A percentile compares a stretch with the other conserved stretches of the same genome.
phyloP scores from a whole-genome alignment of 2,329 filamentous ascomycete species.

The Cladorrhinum sp. region DNA sequence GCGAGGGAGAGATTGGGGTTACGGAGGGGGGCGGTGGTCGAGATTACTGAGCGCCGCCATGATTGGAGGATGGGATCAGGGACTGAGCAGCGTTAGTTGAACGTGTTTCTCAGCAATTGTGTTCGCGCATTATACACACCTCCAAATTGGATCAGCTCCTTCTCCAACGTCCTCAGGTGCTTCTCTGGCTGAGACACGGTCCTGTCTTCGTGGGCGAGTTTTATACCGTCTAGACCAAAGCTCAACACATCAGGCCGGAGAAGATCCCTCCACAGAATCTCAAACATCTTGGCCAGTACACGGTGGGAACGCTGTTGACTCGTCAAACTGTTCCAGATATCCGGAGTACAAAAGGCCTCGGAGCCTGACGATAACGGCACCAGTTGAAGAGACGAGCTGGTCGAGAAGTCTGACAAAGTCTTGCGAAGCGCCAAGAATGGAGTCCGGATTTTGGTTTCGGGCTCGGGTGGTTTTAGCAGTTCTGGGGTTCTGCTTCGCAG shows the following conservation, averaged over 20 bases:
- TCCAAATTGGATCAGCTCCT: slow-evolving; percentile 5
- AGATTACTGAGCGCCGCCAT: slow-evolving; percentile 12
- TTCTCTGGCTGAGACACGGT: slow-evolving; percentile 10
- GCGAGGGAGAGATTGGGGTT: slow-evolving; percentile 2
- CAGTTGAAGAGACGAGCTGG: slow-evolving; percentile 1
- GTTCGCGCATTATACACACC: neutral
- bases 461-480: neutral
- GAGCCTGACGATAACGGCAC: neutral
- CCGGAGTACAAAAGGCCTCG: neutral
- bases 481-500: neutral
- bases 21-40: neutral
- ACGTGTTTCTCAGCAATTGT: neutral
- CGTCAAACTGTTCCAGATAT: slow-evolving; percentile 8
- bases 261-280: slow-evolving; percentile 18
- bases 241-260: slow-evolving; percentile 12
- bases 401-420: slow-evolving; percentile 4
- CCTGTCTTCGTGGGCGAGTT: neutral
- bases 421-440: slow-evolving; percentile 1
- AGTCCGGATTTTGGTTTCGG: neutral
- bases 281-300: slow-evolving; percentile 18
- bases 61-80: neutral
- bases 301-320: slow-evolving; percentile 6
- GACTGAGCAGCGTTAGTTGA: neutral
- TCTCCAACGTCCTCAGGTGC: slow-evolving; percentile 13
- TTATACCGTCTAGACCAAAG: slow-evolving; percentile 16